These are phyloP conservation scores for Tremellales sp. DNA, from an alignment of 1,284 basidiomycete species.

Conservation along the genomic window DNA sequence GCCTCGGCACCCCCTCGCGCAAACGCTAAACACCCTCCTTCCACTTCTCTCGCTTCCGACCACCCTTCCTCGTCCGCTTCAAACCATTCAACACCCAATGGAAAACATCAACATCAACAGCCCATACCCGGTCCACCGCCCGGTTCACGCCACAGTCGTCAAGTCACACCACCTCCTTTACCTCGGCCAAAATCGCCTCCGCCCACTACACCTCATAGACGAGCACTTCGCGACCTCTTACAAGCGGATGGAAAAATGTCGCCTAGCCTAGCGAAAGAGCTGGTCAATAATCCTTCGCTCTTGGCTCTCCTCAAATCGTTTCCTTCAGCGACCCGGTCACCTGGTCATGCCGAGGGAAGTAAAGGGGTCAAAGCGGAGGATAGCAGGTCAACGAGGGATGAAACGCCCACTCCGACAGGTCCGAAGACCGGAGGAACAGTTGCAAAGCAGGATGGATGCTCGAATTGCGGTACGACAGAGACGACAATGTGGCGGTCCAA, in stretches of 20 bases:
- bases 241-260: slow-evolving; percentile 39
- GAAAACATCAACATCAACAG: slow-evolving; percentile 1
- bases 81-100: not conserved
- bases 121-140: not conserved
- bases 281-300: slow-evolving; percentile 37
- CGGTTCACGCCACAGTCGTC: slow-evolving; percentile 3
- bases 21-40: not conserved
- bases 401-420: not conserved
- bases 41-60: not conserved
- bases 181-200: slow-evolving; percentile 33
- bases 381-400: not conserved
- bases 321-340: no score
- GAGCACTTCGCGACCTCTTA: slow-evolving; percentile 33
- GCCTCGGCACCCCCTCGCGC: not conserved
- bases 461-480: slow-evolving; percentile 40
- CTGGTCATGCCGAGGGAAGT: not conserved
- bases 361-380: not conserved
- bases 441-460: slow-evolving; percentile 24
- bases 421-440: no score
- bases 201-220: slow-evolving; percentile 38
- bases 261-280: slow-evolving; percentile 33
- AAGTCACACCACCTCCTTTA: slow-evolving; percentile 29
- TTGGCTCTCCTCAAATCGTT: slow-evolving; percentile 37
- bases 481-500: slow-evolving; percentile 39
- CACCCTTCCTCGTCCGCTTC: not conserved